Percentiles rank a stretch among this genome's conserved stretches.
These are phyloP conservation scores for Daldinia sp. DNA, from an alignment of 2,329 filamentous ascomycete species.

Conservation along the genomic window DNA sequence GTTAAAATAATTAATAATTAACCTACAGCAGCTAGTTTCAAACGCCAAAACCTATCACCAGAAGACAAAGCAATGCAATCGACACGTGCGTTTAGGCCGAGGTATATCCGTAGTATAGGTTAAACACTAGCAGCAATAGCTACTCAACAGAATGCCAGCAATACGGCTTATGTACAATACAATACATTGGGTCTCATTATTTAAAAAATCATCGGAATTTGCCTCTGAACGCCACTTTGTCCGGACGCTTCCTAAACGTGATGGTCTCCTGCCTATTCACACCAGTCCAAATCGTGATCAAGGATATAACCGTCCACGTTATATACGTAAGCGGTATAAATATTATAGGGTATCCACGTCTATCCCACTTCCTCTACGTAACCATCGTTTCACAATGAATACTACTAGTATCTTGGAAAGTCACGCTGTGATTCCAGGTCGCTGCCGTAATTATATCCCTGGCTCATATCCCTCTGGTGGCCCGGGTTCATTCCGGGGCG, in stretches of 20 bases:
- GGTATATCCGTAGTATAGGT: slow-evolving; percentile 23
- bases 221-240: slow-evolving; percentile 25
- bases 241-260: slow-evolving; percentile 13
- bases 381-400: slow-evolving; percentile 18
- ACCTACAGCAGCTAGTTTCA: too few relatives aligned
- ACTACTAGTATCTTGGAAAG: slow-evolving; percentile 40
- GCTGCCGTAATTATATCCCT: slow-evolving; percentile 45
- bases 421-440: slow-evolving; percentile 39
- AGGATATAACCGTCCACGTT: slow-evolving; percentile 15
- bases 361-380: slow-evolving; percentile 4
- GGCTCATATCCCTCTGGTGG: slow-evolving; percentile 39
- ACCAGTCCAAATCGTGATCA: slow-evolving; percentile 10
- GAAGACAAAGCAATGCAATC: background rate
- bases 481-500: slow-evolving; percentile 43
- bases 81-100: slow-evolving; percentile 11
- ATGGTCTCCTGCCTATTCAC: slow-evolving; percentile 4
- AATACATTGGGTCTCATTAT: slow-evolving; percentile 28
- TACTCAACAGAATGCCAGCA: slow-evolving; percentile 11
- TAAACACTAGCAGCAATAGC: slow-evolving; percentile 1
- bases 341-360: slow-evolving; percentile 26
- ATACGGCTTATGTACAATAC: slow-evolving; percentile 23
- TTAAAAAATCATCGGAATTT: slow-evolving; percentile 29
- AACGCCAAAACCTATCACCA: background rate
- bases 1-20: background rate
- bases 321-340: slow-evolving; percentile 4